Base-by-base conservation (phyloP, 2,329 filamentous ascomycete genomes). In the Reticulascus tulasneorum region DNA sequence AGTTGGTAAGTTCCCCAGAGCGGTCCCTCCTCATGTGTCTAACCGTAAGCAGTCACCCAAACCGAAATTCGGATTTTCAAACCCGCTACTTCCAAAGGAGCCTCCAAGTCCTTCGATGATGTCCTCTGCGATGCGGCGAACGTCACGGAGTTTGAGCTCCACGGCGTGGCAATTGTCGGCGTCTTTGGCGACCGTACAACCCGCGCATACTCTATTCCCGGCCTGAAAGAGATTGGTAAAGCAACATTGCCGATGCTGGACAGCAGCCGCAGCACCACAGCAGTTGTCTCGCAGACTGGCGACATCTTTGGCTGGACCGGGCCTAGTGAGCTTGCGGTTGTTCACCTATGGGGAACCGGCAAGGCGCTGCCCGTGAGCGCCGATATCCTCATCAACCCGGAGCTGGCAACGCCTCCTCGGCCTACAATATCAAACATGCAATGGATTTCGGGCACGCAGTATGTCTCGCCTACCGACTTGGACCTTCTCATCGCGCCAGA, bases 391-490 rank as follows among this genome's bases (percentile, higher is more conserved):
- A 78, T 86, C 60, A 95, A 97, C 55, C 81, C 86, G 0, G 72
- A 85, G 39, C 75, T 86, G 1, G 55, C 75, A 12, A 74, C 85
- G 16, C 91, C 90, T 3, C 74, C 87, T 10, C 79, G 93, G 3
- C 93, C 93, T 1, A 95, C 89, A 0, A 98, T 98, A 42, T 94
- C 86, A 15, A 95, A 94, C 52, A 63, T 98, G 23, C 89, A 97
- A 62, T 98, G 93, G 93, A 88, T 98, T 34, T 85, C 89, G 0
- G 93, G 93, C 5, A 97, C 91, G 2, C 91, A 96, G 60, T 85
- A 94, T 50, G 76, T 98, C 29, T 88, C 87, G 2, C 84, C 87
- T 1, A 73, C 82, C 3, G 93, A 98, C 52, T 79, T 98, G 53
- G 93, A 97, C 53, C 64, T 95, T 3, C 69, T 98, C 2, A 93